A percentile compares a stretch with the other conserved stretches of the same genome.
These are phyloP conservation scores for Ulota crispa DNA, from an alignment of 225 moss, liverwort and hornwort species.

Conservation along the genomic window DNA sequence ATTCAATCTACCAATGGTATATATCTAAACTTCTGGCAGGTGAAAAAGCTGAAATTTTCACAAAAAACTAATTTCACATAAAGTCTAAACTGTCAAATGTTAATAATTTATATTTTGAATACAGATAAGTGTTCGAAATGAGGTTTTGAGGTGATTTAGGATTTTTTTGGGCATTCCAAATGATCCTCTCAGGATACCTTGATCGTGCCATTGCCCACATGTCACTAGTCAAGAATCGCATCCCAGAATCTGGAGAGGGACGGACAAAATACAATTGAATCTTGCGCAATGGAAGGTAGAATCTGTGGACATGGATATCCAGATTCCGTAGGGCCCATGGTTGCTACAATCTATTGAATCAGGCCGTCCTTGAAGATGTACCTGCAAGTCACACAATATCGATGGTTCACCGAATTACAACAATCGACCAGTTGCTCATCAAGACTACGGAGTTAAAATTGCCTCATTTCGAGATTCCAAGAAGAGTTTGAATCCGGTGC, in stretches of 20 bases:
- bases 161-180: too few species aligned
- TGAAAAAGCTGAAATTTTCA: too few species aligned
- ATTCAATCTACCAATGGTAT: too few species aligned
- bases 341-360: neutral
- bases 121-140: too few species aligned
- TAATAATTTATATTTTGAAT: too few species aligned
- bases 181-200: too few species aligned
- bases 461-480: conserved; percentile 7
- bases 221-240: too few species aligned
- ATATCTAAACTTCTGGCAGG: too few species aligned
- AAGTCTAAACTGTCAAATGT: too few species aligned
- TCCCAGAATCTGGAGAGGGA: neutral
- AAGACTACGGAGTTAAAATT: neutral
- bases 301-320: conserved; percentile 12
- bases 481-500: neutral
- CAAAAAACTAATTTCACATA: too few species aligned
- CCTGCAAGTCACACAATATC: neutral
- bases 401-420: neutral
- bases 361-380: neutral
- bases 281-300: neutral
- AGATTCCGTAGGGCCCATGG: conserved; percentile 22
- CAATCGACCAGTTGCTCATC: neutral
- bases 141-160: too few species aligned
- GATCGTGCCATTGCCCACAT: too few species aligned
- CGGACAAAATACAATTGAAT: neutral